Percentiles rank a stretch among this genome's conserved stretches.
Evolutionary conservation across 2,329 filamentous ascomycete species (phyloP).

Genomic region (Aspergillus bombycis): DNA sequence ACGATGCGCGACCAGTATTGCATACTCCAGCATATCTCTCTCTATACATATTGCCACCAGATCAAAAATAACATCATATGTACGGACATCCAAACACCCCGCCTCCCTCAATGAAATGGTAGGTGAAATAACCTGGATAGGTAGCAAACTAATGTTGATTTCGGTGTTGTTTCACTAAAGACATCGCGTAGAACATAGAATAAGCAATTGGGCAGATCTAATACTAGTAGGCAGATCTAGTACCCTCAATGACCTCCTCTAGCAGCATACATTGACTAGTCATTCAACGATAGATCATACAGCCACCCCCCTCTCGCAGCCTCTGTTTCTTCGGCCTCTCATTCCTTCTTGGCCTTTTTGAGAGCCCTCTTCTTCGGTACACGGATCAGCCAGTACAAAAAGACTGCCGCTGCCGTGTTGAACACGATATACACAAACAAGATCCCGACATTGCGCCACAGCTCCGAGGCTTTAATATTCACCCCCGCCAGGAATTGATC

Average conservation of each 20-base stretch:
- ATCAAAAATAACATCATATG: no score
- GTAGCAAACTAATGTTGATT: no score
- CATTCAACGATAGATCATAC: neutral
- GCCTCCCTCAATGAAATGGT: no score
- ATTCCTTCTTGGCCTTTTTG: slow-evolving; percentile 43
- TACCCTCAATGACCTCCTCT: neutral
- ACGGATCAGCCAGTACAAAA: slow-evolving; percentile 58
- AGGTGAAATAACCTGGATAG: no score
- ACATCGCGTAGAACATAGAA: neutral
- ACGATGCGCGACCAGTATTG: no score
- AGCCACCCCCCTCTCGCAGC: neutral
- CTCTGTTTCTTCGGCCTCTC: neutral
- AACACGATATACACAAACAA: slow-evolving; percentile 57
- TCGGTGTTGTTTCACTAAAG: no score
- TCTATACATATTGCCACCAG: no score
- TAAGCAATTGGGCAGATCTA: neutral
- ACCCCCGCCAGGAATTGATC: slow-evolving; percentile 57
- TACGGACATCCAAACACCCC: no score
- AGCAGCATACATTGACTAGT: neutral
- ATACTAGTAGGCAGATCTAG: neutral
- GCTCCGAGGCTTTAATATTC: slow-evolving; percentile 46
- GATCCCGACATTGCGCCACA: slow-evolving; percentile 60
- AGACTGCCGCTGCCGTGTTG: slow-evolving; percentile 53
- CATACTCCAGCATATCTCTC: no score
- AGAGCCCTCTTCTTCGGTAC: slow-evolving; percentile 52